Percentiles rank a stretch among this genome's conserved stretches.
Evolutionary conservation across 345 rosid genomes (phyloP).

Genomic region (Salix dunnii): DNA sequence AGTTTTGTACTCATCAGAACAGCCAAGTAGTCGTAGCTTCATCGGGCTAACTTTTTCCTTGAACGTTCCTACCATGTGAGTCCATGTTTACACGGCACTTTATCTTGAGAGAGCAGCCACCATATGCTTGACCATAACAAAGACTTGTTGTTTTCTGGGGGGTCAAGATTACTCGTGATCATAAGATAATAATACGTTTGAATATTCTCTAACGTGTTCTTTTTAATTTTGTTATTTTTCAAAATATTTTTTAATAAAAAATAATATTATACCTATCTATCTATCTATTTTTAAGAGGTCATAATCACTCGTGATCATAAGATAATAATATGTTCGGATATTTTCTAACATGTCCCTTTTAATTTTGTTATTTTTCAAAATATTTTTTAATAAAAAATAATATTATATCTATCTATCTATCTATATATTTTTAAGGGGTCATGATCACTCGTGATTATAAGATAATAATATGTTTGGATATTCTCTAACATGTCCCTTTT

Average conservation of each 20-base stretch:
- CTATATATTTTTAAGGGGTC: too few species aligned
- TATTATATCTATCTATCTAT: too few species aligned
- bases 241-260: accelerated
- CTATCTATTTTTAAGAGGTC: too few species aligned
- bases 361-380: too few species aligned
- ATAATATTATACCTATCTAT: too few species aligned
- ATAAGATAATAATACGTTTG: background rate
- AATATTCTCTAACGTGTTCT: background rate
- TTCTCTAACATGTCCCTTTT: background rate
- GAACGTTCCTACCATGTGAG: background rate
- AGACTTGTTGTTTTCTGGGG: background rate
- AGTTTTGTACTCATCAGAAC: background rate
- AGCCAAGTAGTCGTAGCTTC: background rate
- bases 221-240: too few species aligned
- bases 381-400: too few species aligned
- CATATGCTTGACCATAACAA: background rate
- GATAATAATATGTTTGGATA: background rate
- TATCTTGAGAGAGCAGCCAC: background rate
- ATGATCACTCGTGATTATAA: background rate
- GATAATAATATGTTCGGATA: too few species aligned
- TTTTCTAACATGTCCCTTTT: too few species aligned
- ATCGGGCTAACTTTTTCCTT: background rate
- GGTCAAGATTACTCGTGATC: background rate
- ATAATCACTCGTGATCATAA: too few species aligned
- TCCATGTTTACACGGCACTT: background rate